These are phyloP conservation scores for Globisporangium radiosum DNA, from an alignment of 352 stramenopile genomes.

Conservation along the genomic window DNA sequence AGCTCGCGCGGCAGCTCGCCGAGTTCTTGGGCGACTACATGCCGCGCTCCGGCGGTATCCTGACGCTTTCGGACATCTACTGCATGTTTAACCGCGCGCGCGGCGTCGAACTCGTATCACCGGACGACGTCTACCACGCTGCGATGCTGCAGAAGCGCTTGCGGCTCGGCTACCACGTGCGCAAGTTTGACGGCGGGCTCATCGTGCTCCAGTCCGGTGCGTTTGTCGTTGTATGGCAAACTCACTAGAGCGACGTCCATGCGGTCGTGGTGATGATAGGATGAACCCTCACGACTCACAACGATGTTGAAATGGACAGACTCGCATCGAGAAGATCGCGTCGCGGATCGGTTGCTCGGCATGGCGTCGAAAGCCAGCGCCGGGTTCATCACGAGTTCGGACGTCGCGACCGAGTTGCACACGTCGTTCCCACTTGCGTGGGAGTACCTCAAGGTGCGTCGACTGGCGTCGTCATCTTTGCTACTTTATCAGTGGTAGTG, in stretches of 20 bases:
- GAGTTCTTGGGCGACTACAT: conserved; percentile 85
- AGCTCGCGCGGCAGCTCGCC: conserved; percentile 86
- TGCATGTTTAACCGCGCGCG: conserved; percentile 98
- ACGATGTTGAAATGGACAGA: conserved; percentile 21
- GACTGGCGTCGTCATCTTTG: no score
- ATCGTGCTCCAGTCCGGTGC: conserved; percentile 88
- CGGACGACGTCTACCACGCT: conserved; percentile 94
- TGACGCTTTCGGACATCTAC: conserved; percentile 98
- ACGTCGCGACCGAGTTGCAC: conserved; percentile 89
- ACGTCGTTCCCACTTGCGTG: conserved; percentile 93
- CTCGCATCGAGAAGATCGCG: conserved; percentile 81
- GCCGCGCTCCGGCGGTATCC: conserved; percentile 90
- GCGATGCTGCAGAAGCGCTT: conserved; percentile 78
- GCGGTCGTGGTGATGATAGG: conserved; percentile 5
- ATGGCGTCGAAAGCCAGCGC: conserved; percentile 70
- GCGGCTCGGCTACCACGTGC: conserved; percentile 88
- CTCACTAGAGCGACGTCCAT: not conserved
- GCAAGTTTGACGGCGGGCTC: conserved; percentile 91
- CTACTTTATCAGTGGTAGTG: no score
- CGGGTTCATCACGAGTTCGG: conserved; percentile 82
- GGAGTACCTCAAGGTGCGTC: conserved; percentile 90
- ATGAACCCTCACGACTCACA: not conserved
- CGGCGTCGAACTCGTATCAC: conserved; percentile 96
- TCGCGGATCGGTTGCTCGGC: conserved; percentile 58
- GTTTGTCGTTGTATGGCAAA: conserved; percentile 6